Evolutionary conservation across 257 asterid genomes (phyloP).

Genomic region (Prunella vulgaris): DNA sequence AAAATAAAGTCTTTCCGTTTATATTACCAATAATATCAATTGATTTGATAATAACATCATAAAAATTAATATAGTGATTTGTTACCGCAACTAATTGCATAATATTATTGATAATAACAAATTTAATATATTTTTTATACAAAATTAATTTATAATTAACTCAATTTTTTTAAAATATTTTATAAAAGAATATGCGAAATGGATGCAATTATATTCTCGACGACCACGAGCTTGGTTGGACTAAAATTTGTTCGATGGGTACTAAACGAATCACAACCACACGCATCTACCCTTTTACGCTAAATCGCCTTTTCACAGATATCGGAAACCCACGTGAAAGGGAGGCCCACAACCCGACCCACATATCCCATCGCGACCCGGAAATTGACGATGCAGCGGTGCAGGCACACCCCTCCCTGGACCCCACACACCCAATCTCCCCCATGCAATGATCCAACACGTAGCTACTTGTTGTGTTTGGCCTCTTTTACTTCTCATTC

Average conservation of each 20-base stretch:
- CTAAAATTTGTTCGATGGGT: neutral
- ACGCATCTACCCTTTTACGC: neutral
- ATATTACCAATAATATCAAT: no score
- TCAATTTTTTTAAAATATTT: no score
- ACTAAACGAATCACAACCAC: constrained; percentile 21
- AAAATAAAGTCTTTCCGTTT: no score
- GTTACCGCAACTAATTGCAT: no score
- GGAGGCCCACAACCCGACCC: constrained; percentile 21
- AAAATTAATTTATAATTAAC: no score
- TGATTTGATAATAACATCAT: no score
- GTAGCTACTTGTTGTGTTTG: constrained; percentile 33
- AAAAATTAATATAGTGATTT: no score
- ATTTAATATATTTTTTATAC: no score
- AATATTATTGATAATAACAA: no score
- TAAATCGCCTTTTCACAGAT: neutral
- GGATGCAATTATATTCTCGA: neutral
- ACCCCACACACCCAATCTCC: constrained; percentile 35
- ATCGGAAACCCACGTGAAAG: constrained; percentile 21
- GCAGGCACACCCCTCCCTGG: constrained; percentile 23
- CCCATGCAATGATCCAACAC: constrained; percentile 46
- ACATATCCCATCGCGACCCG: neutral
- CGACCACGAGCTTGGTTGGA: neutral
- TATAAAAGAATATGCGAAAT: neutral
- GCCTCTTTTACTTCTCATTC: constrained; percentile 1
- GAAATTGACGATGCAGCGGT: constrained; percentile 24